phyloP scores from a whole-genome alignment of 2,329 filamentous ascomycete genomes.

The Paecilomyces niveus region DNA sequence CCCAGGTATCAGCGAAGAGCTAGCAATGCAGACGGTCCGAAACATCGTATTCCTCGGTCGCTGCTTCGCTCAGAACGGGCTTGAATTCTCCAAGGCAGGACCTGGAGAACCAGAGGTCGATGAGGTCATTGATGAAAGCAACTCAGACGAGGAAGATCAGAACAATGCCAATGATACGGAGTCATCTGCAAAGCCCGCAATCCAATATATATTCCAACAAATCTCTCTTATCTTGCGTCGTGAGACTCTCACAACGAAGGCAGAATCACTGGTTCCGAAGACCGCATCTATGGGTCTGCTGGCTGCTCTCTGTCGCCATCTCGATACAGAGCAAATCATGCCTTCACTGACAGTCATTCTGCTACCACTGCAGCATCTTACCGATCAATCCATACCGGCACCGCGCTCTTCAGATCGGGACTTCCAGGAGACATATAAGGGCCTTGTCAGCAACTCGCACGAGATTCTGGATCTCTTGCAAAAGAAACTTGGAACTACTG shows the following conservation, averaged over 20 bases:
- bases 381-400: slow-evolving; percentile 66
- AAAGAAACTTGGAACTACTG: slow-evolving; percentile 71
- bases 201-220: slow-evolving; percentile 72
- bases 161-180: slow-evolving; percentile 38
- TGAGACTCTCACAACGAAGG: slow-evolving; percentile 58
- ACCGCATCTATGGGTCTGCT: slow-evolving; percentile 68
- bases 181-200: slow-evolving; percentile 37
- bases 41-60: slow-evolving; percentile 76
- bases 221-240: slow-evolving; percentile 72
- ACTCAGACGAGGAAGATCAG: slow-evolving; percentile 37
- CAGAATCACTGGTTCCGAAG: slow-evolving; percentile 63
- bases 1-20: slow-evolving; percentile 58
- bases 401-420: slow-evolving; percentile 64
- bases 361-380: slow-evolving; percentile 71
- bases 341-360: slow-evolving; percentile 60
- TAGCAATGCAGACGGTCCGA: slow-evolving; percentile 72
- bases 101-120: slow-evolving; percentile 33
- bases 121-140: slow-evolving; percentile 28
- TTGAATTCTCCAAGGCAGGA: slow-evolving; percentile 36
- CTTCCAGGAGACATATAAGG: slow-evolving; percentile 64
- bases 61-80: slow-evolving; percentile 53
- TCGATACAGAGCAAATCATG: slow-evolving; percentile 51
- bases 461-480: slow-evolving; percentile 78
- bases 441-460: slow-evolving; percentile 62
- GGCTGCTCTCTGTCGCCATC: slow-evolving; percentile 58